These are phyloP conservation scores for Pelargonium australe DNA, from an alignment of 441 rosid species.

Conservation along the genomic window DNA sequence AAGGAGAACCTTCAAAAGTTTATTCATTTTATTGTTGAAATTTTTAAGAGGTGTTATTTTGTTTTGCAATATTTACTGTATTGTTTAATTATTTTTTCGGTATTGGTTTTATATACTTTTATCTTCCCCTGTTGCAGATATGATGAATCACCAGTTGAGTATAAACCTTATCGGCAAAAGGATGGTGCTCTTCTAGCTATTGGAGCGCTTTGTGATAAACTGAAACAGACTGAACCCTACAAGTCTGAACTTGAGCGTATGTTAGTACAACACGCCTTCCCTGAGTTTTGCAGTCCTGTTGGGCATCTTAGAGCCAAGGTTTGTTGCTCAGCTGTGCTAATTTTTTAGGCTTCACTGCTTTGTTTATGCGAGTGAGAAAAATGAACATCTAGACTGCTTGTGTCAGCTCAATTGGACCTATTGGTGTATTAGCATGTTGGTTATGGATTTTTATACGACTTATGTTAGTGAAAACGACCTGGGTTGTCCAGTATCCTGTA, in stretches of 20 bases:
- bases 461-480: no score
- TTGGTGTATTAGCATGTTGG: no score
- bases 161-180: slow-evolving; percentile 58
- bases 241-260: slow-evolving; percentile 87
- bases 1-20: slow-evolving; percentile 77
- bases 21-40: slow-evolving; percentile 55
- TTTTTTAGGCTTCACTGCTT: not conserved
- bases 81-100: slow-evolving; percentile 5
- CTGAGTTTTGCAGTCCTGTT: slow-evolving; percentile 84
- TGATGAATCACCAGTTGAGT: slow-evolving; percentile 46
- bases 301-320: slow-evolving; percentile 99
- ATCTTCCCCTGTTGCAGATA: slow-evolving; percentile 34
- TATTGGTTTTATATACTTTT: slow-evolving; percentile 7
- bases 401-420: no score
- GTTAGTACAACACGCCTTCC: slow-evolving; percentile 97
- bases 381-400: no score
- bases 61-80: not conserved
- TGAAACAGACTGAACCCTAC: slow-evolving; percentile 95
- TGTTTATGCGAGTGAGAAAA: no score
- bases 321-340: slow-evolving; percentile 11
- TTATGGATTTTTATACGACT: no score
- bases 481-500: no score
- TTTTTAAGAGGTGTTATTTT: slow-evolving; percentile 51
- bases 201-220: slow-evolving; percentile 95
- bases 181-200: slow-evolving; percentile 78